phyloP scores from a whole-genome alignment of 345 rosid genomes.

The Hevea brasiliensis region DNA sequence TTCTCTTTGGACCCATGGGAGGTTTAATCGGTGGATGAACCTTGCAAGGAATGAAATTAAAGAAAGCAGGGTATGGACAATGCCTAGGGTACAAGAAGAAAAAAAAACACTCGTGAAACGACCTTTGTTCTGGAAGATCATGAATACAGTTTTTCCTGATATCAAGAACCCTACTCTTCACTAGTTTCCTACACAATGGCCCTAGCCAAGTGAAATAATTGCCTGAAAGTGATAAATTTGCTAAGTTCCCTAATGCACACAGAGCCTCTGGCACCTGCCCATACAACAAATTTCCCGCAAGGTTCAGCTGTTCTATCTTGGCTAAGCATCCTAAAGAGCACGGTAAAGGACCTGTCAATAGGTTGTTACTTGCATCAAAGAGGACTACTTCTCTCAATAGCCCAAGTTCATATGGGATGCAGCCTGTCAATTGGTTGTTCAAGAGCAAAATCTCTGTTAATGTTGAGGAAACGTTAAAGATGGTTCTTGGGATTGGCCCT shows the following conservation, averaged over 20 bases:
- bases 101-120: conserved; percentile 29
- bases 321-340: conserved; percentile 41
- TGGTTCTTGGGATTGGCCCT: conserved; percentile 39
- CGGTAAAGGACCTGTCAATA: conserved; percentile 47
- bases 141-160: conserved; percentile 41
- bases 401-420: conserved; percentile 50
- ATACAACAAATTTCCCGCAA: conserved; percentile 41
- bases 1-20: conserved; percentile 1
- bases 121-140: conserved; percentile 41
- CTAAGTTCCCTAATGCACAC: conserved; percentile 29
- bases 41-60: conserved; percentile 33
- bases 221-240: conserved; percentile 35
- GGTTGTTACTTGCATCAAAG: conserved; percentile 43
- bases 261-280: conserved; percentile 43
- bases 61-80: conserved; percentile 25
- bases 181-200: conserved; percentile 37
- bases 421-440: conserved; percentile 38
- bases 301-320: conserved; percentile 37
- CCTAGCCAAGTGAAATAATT: conserved; percentile 43
- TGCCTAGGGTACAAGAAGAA: conserved; percentile 25
- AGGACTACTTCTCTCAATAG: conserved; percentile 28
- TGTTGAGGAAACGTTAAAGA: conserved; percentile 28
- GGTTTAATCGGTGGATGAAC: not conserved
- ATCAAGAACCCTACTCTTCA: conserved; percentile 33
- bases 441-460: conserved; percentile 39